phyloP scores from a whole-genome alignment of 768 basidiomycete genomes.

The Auriscalpium orientale region DNA sequence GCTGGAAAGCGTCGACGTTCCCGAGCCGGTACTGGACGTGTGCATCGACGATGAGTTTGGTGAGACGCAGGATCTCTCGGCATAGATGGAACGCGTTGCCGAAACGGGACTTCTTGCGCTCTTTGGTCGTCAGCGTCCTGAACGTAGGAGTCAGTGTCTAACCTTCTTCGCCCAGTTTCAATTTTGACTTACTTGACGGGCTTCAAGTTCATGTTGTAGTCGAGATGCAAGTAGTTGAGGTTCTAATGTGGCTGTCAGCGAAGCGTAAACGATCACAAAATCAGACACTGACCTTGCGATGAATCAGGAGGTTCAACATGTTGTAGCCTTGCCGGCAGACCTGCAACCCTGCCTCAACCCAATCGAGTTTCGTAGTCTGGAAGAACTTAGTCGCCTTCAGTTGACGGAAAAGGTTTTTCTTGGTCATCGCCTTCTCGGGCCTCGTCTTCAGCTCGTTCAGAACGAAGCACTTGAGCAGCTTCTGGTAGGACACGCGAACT shows the following conservation, averaged over 20 bases:
- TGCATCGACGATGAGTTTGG: conserved; percentile 97
- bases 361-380: conserved; percentile 95
- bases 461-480: conserved; percentile 91
- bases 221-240: conserved; percentile 87
- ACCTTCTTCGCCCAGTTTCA: not conserved
- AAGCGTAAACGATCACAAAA: not conserved
- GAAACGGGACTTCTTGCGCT: conserved; percentile 99
- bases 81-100: conserved; percentile 99
- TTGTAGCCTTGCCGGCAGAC: conserved; percentile 99
- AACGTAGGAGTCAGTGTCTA: conserved; percentile 16
- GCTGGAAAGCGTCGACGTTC: conserved; percentile 98
- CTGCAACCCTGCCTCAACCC: conserved; percentile 98
- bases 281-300: conserved; percentile 69
- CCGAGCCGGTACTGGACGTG: conserved; percentile 98
- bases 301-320: conserved; percentile 97
- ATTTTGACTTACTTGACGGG: conserved; percentile 58
- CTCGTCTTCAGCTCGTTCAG: conserved; percentile 88
- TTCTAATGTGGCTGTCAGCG: conserved; percentile 40
- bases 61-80: conserved; percentile 94
- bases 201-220: conserved; percentile 99
- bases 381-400: conserved; percentile 99
- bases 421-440: conserved; percentile 93
- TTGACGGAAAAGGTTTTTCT: conserved; percentile 94
- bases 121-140: conserved; percentile 96
- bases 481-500: conserved; percentile 98